A percentile compares a stretch with the other conserved stretches of the same genome.
phyloP scores from a whole-genome alignment of 495 filamentous ascomycete genomes.

The Pyrenula massariospora region DNA sequence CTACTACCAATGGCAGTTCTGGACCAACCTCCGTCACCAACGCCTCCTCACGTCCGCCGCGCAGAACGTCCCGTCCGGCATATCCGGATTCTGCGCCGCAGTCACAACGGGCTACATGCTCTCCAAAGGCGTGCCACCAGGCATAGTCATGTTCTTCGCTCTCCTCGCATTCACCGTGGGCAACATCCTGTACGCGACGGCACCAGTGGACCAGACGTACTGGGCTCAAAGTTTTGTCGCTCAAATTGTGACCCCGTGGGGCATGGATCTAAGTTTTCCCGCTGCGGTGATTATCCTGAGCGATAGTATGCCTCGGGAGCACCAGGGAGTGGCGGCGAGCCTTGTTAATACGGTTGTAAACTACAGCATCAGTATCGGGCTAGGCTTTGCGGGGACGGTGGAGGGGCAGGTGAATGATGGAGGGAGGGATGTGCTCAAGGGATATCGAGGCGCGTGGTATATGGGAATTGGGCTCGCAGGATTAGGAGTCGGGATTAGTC shows the following conservation, averaged over 20 bases:
- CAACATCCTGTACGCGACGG: conserved; percentile 19
- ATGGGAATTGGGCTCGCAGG: conserved; percentile 24
- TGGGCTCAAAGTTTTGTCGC: conserved; percentile 36
- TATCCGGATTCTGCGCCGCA: conserved; percentile 27
- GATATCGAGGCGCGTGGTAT: conserved; percentile 27
- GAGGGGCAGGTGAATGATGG: conserved; percentile 39
- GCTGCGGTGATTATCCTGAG: conserved; percentile 22
- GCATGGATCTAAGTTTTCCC: conserved; percentile 37
- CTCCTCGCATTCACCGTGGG: conserved; percentile 31
- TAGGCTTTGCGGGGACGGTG: conserved; percentile 55
- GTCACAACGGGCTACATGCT: conserved; percentile 31
- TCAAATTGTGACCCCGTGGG: conserved; percentile 35
- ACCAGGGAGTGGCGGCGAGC: conserved; percentile 41
- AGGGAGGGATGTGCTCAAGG: conserved; percentile 21
- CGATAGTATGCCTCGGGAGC: conserved; percentile 19
- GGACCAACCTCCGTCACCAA: conserved; percentile 18
- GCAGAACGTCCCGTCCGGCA: conserved; percentile 21
- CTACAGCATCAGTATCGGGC: conserved; percentile 52
- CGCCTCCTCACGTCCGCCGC: conserved; percentile 26
- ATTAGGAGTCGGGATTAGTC: conserved; percentile 8
- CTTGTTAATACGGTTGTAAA: conserved; percentile 55
- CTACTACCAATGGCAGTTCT: conserved; percentile 32
- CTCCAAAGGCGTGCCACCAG: conserved; percentile 15
- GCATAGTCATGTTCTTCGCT: conserved; percentile 37
- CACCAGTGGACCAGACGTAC: conserved; percentile 27